These are phyloP conservation scores for Penicillium paneum DNA, from an alignment of 2,329 filamentous ascomycete species.

Conservation along the genomic window DNA sequence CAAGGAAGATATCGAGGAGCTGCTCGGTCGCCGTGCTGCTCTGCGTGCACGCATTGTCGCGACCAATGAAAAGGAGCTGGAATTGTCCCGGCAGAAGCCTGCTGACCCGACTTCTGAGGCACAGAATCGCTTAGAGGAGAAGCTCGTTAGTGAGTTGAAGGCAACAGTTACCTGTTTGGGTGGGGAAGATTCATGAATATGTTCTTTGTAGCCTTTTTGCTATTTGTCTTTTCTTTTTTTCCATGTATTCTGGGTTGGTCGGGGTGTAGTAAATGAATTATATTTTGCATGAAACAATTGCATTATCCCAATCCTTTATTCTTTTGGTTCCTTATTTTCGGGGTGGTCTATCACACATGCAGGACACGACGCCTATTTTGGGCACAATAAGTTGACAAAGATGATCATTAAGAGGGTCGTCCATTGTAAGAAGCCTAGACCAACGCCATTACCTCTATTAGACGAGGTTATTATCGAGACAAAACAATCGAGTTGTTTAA, in stretches of 20 bases:
- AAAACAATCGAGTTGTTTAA: no score
- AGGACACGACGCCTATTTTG: background rate
- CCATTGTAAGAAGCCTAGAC: no score
- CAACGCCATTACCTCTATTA: no score
- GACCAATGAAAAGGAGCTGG: constrained; percentile 67
- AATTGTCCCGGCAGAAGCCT: constrained; percentile 51
- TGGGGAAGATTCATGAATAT: constrained; percentile 34
- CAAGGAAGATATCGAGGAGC: constrained; percentile 79
- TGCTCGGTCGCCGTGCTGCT: constrained; percentile 66
- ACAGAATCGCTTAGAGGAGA: constrained; percentile 70
- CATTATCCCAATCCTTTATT: background rate
- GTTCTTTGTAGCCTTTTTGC: constrained; percentile 14
- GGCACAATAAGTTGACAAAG: background rate
- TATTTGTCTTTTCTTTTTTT: constrained; percentile 7
- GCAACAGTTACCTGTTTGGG: constrained; percentile 48
- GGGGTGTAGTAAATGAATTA: constrained; percentile 14
- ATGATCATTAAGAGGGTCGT: no score
- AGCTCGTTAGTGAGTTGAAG: constrained; percentile 67
- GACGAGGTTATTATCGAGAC: no score
- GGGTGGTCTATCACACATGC: background rate
- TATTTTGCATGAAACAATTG: constrained; percentile 8
- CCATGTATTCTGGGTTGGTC: constrained; percentile 14
- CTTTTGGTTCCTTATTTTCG: background rate
- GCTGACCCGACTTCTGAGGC: constrained; percentile 42
- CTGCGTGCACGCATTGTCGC: constrained; percentile 72